phyloP scores from a whole-genome alignment of 768 basidiomycete species.

The Serendipita sp. region DNA sequence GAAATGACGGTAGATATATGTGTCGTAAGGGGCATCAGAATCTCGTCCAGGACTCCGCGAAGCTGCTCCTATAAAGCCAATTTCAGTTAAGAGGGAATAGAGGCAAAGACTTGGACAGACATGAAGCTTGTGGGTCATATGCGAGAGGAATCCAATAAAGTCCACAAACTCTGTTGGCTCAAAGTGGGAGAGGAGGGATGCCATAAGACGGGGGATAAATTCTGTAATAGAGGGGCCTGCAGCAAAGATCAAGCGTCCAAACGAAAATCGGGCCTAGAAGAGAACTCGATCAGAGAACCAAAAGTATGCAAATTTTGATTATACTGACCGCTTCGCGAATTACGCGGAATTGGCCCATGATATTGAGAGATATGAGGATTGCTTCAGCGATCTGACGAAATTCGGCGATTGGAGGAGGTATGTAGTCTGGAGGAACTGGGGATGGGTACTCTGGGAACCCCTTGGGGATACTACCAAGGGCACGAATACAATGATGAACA shows the following conservation, averaged over 20 bases:
- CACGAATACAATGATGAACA: conserved; percentile 87
- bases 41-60: conserved; percentile 75
- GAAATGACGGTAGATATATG: conserved; percentile 67
- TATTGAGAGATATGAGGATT: conserved; percentile 71
- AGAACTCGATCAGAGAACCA: background rate
- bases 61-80: conserved; percentile 46
- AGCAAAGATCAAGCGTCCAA: conserved; percentile 80
- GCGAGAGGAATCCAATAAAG: conserved; percentile 87
- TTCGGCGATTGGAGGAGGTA: conserved; percentile 54
- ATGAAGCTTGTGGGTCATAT: conserved; percentile 82
- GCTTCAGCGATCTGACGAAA: conserved; percentile 78
- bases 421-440: conserved; percentile 45
- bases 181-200: conserved; percentile 77
- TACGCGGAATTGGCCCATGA: conserved; percentile 71
- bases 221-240: conserved; percentile 75
- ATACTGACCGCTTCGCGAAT: conserved; percentile 78
- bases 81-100: conserved; percentile 1
- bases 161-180: conserved; percentile 86
- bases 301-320: background rate
- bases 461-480: conserved; percentile 85
- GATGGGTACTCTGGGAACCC: conserved; percentile 88
- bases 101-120: conserved; percentile 24
- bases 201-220: conserved; percentile 78
- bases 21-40: conserved; percentile 69
- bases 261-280: conserved; percentile 73